Conservation (phyloP, 2,329 filamentous ascomycete species). For the Chalaropsis ovoidea region DNA sequence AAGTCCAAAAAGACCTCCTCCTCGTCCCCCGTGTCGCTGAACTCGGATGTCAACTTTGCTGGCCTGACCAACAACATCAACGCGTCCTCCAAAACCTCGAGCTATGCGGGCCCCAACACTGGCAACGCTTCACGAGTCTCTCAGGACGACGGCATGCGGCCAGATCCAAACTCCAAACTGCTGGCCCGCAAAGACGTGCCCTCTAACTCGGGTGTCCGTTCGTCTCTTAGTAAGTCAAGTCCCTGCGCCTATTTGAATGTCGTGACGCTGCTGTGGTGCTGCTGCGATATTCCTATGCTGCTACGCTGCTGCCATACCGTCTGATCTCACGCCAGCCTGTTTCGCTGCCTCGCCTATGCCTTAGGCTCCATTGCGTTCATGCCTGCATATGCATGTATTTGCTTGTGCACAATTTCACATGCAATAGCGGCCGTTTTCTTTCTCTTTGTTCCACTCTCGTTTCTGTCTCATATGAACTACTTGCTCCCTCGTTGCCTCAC, state of each 20-base stretch:
- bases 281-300: no score
- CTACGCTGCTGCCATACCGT: no score
- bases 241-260: no score
- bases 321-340: no score
- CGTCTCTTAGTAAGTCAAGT: slow-evolving; percentile 36
- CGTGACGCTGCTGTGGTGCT: no score
- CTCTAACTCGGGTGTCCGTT: slow-evolving; percentile 29
- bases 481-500: neutral
- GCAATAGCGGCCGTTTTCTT: neutral
- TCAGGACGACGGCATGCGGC: slow-evolving; percentile 13
- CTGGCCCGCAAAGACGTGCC: slow-evolving; percentile 58
- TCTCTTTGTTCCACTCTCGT: neutral
- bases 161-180: slow-evolving; percentile 33
- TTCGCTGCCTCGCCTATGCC: neutral
- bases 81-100: slow-evolving; percentile 21
- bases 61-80: slow-evolving; percentile 22
- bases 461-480: neutral
- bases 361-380: neutral
- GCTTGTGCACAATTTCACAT: neutral
- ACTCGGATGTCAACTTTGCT: slow-evolving; percentile 25
- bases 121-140: slow-evolving; percentile 17
- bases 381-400: neutral
- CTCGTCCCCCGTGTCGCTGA: slow-evolving; percentile 33
- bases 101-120: slow-evolving; percentile 1
- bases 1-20: slow-evolving; percentile 44